Percentiles rank a stretch among this genome's conserved stretches.
These are phyloP conservation scores for Chamaecrista fasciculata DNA, from an alignment of 306 rosid genomes.

Conservation along the genomic window DNA sequence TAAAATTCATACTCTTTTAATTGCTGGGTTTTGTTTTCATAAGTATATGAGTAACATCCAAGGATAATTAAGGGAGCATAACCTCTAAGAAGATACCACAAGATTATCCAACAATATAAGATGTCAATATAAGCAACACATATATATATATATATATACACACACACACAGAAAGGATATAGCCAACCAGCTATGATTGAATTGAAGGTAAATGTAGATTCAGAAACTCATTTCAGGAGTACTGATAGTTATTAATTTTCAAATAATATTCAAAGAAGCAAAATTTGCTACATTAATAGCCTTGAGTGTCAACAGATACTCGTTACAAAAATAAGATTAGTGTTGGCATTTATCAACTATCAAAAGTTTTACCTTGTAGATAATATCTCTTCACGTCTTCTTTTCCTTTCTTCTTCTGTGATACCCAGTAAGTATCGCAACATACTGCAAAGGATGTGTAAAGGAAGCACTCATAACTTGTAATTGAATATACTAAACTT, in stretches of 20 bases:
- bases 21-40: not conserved
- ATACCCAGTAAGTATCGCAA: slow-evolving; percentile 79
- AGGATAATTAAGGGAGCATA: slow-evolving; percentile 8
- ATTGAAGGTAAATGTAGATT: not conserved
- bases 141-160: too few species aligned
- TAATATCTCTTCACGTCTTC: slow-evolving; percentile 85
- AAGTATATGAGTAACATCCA: slow-evolving; percentile 11
- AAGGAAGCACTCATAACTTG: not conserved
- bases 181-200: not conserved
- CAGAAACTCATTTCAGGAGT: not conserved
- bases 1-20: slow-evolving; percentile 8
- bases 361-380: slow-evolving; percentile 65
- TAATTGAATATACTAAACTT: slow-evolving; percentile 12
- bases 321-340: not conserved
- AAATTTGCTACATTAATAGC: not conserved
- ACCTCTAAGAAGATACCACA: not conserved
- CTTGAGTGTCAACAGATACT: slow-evolving; percentile 1
- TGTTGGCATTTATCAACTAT: slow-evolving; percentile 19
- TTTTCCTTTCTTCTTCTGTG: slow-evolving; percentile 89
- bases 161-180: too few species aligned
- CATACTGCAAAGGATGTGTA: slow-evolving; percentile 46
- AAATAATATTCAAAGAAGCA: not conserved
- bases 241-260: not conserved
- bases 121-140: not conserved
- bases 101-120: slow-evolving; percentile 4